A percentile compares a stretch with the other conserved stretches of the same genome.
Conservation (phyloP, 768 basidiomycete genomes). For the Suillus clintonianus region DNA sequence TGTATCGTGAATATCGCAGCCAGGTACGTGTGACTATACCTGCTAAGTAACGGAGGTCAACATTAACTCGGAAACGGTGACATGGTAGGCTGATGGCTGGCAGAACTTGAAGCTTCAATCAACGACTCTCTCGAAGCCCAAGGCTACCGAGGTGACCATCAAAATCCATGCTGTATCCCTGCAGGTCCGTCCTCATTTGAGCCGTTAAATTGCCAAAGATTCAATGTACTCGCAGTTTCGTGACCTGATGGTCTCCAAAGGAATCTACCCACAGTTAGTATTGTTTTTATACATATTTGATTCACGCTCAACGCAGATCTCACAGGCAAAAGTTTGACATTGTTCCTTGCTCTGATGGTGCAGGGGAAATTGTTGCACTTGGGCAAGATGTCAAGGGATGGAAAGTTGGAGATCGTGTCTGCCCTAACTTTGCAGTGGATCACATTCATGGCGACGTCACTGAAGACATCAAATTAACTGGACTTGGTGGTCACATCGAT, state of each 20-base stretch:
- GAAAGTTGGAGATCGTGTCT: conserved; percentile 59
- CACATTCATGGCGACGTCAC: conserved; percentile 49
- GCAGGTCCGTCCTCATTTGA: conserved; percentile 32
- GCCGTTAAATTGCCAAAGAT: not conserved
- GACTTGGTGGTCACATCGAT: conserved; percentile 48
- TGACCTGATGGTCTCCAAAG: conserved; percentile 46
- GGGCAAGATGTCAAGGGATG: conserved; percentile 43
- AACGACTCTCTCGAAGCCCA: conserved; percentile 32
- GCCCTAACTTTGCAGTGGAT: conserved; percentile 51
- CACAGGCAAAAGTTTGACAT: conserved; percentile 25
- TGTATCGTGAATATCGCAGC: conserved; percentile 17
- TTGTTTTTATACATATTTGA: conserved; percentile 26
- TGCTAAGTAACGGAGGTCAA: not conserved
- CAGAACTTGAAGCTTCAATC: conserved; percentile 30
- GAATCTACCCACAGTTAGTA: conserved; percentile 39
- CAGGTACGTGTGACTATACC: conserved; percentile 6
- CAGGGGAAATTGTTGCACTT: conserved; percentile 56
- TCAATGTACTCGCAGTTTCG: conserved; percentile 41
- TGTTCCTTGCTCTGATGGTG: conserved; percentile 49
- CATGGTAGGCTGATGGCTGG: conserved; percentile 22
- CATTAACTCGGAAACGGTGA: not conserved
- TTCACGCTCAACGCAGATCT: conserved; percentile 29
- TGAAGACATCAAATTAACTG: conserved; percentile 34
- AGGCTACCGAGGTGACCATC: conserved; percentile 53
- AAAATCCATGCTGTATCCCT: conserved; percentile 59